Evolutionary conservation across 345 rosid genomes (phyloP), one percentile per base, ranked within the genome.

Genomic region (Linum lewisii): DNA sequence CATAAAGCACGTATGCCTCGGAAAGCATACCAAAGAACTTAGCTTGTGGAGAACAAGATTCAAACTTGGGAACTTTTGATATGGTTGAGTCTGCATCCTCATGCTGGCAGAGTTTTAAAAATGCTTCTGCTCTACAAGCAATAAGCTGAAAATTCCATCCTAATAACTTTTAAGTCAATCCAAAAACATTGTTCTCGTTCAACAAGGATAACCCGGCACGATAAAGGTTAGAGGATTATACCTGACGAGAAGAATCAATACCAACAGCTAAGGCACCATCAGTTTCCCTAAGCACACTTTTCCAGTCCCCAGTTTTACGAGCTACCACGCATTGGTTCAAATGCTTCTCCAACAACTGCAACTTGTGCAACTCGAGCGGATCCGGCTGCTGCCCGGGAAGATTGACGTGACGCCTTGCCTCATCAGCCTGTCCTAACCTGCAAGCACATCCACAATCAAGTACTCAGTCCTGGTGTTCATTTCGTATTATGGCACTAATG

Each of bases 161-260:
- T 20, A 51, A 2, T n/a, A 60, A 50, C 59, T 69, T 34, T 74
- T 22, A 67, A 66, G 21, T 56, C 52, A 14, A 13, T 20, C 63
- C 10, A 56, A 59, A 61, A 42, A 59, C 15, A n/a, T 56, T 50
- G 47, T 36, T 37, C 57, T 25, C 6, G 18, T 9, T 34, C 20
- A 49, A 60, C 54, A 16, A 68, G 45, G 21, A 47, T 24, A 45
- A n/a, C 58, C 15, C 54, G 29, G 9, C 57, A 19, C 18, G 15
- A 49, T 5, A 4, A 49, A 49, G 52, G 16, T 3, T 49, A 19
- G n/a, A 49, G 21, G n/a, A 49, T 49, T 14, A 49, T 54, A 54
- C 57, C 57, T 19, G 57, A 6, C 25, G 57, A 54, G 24, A 54
- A 20, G 23, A 54, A 23, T 54, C 26, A 15, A 23, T 23, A 10